Conservation (phyloP, 2,329 filamentous ascomycete genomes). For the Phyllosticta citrichinensis region DNA sequence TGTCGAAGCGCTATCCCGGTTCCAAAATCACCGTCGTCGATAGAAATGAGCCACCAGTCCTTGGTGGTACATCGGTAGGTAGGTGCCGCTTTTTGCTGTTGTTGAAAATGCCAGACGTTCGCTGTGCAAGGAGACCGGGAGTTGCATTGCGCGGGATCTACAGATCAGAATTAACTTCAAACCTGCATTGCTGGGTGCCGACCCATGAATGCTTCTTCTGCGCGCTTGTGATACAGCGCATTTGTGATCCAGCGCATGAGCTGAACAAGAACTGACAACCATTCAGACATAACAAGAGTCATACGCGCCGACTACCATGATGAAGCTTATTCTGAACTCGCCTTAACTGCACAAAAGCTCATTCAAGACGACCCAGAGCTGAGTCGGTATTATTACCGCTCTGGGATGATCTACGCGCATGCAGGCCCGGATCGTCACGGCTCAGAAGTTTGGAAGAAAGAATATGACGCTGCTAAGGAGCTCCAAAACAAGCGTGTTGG, state of each 20-base stretch:
- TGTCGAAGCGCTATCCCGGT: conserved; percentile 2
- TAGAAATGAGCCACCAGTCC: conserved; percentile 8
- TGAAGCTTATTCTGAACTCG: conserved; percentile 52
- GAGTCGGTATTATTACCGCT: conserved; percentile 42
- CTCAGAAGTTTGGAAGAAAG: conserved; percentile 5
- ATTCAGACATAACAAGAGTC: conserved; percentile 27
- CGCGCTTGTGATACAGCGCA: not conserved
- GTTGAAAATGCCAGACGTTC: not conserved
- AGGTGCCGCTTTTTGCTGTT: not conserved
- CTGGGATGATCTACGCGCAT: conserved; percentile 36
- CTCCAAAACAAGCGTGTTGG: conserved; percentile 1
- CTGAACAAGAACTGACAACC: not conserved
- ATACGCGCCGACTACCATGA: conserved; percentile 60
- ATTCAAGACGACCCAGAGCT: conserved; percentile 51
- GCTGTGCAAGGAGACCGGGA: not conserved
- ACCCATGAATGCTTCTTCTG: not conserved
- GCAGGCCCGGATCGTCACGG: not conserved
- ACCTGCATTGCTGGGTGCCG: not conserved
- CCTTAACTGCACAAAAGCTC: conserved; percentile 53
- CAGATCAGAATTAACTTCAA: not conserved
- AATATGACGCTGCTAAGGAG: not conserved
- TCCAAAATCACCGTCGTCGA: conserved; percentile 1
- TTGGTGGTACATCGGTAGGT: conserved; percentile 7
- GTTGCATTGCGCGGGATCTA: not conserved
- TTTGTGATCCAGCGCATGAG: not conserved